Evolutionary conservation across 305 asterid genomes (phyloP).

Genomic region (Fraxinus greggii): DNA sequence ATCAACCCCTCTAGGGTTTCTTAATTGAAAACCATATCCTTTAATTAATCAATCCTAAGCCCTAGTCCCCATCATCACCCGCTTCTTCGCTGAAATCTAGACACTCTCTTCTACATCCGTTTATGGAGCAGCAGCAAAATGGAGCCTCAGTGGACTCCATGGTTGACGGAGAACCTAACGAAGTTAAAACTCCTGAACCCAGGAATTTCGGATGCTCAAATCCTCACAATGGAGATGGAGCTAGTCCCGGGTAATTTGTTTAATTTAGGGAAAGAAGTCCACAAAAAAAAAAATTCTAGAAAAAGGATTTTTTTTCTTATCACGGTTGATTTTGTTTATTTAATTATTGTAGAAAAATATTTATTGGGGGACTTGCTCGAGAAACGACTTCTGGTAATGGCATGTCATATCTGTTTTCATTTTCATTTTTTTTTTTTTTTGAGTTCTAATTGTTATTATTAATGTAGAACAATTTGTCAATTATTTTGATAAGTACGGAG

Average conservation of each 20-base stretch:
- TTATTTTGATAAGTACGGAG: conserved; percentile 58
- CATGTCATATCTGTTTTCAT: background rate
- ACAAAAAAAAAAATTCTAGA: background rate
- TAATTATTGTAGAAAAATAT: conserved; percentile 39
- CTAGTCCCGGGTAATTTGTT: conserved; percentile 54
- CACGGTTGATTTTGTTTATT: background rate
- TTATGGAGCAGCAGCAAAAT: conserved; percentile 22
- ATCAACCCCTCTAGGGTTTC: background rate
- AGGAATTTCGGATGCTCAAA: conserved; percentile 31
- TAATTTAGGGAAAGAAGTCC: background rate
- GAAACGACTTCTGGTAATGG: conserved; percentile 52
- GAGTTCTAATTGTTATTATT: background rate
- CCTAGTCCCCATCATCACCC: background rate
- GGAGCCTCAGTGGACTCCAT: background rate
- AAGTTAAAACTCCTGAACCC: conserved; percentile 30
- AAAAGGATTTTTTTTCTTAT: background rate
- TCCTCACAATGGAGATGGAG: conserved; percentile 53
- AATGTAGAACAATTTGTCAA: conserved; percentile 51
- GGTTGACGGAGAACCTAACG: conserved; percentile 33
- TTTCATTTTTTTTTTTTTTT: background rate
- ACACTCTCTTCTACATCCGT: too few relatives aligned
- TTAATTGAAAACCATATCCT: background rate
- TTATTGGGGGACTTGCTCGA: conserved; percentile 59
- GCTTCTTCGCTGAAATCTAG: background rate
- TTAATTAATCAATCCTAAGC: background rate